Base-by-base conservation (phyloP, 2,329 filamentous ascomycete species). In the Fusarium sulawesiense region DNA sequence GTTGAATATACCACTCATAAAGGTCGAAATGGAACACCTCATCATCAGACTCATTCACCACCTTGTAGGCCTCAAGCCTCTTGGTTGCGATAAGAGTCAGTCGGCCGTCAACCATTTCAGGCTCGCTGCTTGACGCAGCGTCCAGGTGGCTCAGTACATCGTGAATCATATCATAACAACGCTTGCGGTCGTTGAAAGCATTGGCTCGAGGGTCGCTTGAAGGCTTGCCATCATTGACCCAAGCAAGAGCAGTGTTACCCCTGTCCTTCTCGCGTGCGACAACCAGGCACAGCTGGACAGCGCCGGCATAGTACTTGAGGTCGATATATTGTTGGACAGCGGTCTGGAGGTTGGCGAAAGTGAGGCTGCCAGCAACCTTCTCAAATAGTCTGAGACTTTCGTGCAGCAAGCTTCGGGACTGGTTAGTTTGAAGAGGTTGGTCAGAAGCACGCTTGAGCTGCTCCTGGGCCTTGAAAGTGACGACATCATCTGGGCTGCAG, bases 401-500 rank as follows among this genome's bases (percentile, higher is more conserved):
- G 73, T 94, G 94, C 23, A 99, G 86, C 37, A 97, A 83, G 46
- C 90, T 90, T 34, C 94, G 89, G 8, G 92, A 93, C 55, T 89
- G 85, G 72, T 94, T 95, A 6, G 89, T 89, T 75, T 94, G 93
- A 7, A 86, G 83, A 12, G 90, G 89, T 49, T 92, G 89, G 78
- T 98, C 94, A 4, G 91, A 90, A 2, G 95, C 95, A 72, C 93
- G 89, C 84, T 97, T 97, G 56, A 98, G 84, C 75, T 95, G 92
- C 80, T 99, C 96, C 78, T 98, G 95, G 0, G 96, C 96, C 81
- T 97, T 98, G 89, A 99, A 99, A 73, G 98, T 95, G 70, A 98
- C 90, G 3, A 98, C 96, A 82, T 99, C 96, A 70, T 99, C 95
- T 1, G 95, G 91, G 76, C 94, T 98, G 80, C 96, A 99, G 86